Evolutionary conservation across 108 stramenopile species (phyloP), one percentile per base, ranked within the genome.

Genomic region (Nitzschia palea): DNA sequence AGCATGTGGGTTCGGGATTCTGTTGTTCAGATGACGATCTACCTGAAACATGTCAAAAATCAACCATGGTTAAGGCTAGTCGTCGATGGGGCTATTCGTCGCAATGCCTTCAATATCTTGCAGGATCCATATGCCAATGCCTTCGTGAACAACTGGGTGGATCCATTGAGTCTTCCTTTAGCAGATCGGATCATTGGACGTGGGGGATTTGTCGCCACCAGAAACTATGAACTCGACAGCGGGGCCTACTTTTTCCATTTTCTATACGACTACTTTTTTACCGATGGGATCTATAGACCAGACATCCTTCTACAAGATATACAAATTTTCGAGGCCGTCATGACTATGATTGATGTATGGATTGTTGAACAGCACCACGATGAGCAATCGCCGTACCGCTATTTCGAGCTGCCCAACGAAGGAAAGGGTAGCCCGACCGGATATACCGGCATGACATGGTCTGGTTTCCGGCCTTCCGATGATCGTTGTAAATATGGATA

Each of bases 1-100:
- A 82, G 81, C 44, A 57, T 93, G 55, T 93, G 91, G 91, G 67
- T 89, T 22, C 81, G 91, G 2, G 91, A 93, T 63, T 77, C 74
- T 1, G 71, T 78, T 15, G 81, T 77, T n/a, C 92, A 93, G 67
- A 75, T 93, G 44, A 10, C 44, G 1, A 72, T 30, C 33, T 20
- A 36, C 27, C 18, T 33, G 17, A 44, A 58, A 35, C 51, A 53
- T 23, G 53, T 80, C 68, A 54, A 55, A 27, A 25, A 63, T n/a
- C 82, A 89, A 70, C 45, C 71, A 14, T 60, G 44, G 31, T 44
- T 91, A 12, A 58, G 68, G 48, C 52, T 67, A 4, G 66, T 91
- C 10, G 74, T 93, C 0, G 62, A 52, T 17, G 91, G 91, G 23
- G 55, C 86, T 22, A 86, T 93, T 32, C 22, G 55, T 29, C 82